Conservation (phyloP, 768 basidiomycete species). For the Lactifluus volemus region DNA sequence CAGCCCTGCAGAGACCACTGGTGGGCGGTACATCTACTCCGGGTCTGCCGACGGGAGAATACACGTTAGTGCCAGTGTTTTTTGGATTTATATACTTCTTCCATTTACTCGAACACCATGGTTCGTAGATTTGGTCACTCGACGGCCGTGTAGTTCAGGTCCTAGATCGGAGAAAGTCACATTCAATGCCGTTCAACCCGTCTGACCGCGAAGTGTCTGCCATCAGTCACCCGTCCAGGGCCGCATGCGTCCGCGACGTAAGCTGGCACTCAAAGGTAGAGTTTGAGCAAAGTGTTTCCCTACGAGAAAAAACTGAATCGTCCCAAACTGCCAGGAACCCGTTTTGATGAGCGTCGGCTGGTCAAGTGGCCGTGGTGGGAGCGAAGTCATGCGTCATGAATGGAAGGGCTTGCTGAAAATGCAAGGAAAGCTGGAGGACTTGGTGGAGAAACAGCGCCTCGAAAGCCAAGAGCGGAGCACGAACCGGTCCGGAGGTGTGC, state of each 20-base stretch:
- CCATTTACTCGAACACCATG: neutral
- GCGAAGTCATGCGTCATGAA: conserved; percentile 84
- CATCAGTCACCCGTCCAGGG: conserved; percentile 26
- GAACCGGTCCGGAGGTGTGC: conserved; percentile 12
- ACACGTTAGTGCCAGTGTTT: conserved; percentile 44
- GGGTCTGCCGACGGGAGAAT: conserved; percentile 81
- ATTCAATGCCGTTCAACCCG: conserved; percentile 66
- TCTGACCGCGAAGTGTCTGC: conserved; percentile 43
- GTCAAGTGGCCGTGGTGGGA: conserved; percentile 57
- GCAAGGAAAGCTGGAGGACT: conserved; percentile 59
- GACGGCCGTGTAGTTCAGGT: conserved; percentile 82
- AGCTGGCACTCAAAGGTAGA: conserved; percentile 83
- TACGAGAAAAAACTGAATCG: neutral
- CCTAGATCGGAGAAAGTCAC: conserved; percentile 67
- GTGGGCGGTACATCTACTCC: conserved; percentile 89
- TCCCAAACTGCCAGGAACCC: conserved; percentile 49
- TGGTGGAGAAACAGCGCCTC: conserved; percentile 45
- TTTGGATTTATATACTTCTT: neutral
- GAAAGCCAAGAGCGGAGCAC: conserved; percentile 27
- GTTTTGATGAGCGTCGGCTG: conserved; percentile 89
- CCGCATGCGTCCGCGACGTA: conserved; percentile 79
- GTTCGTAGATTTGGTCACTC: conserved; percentile 81
- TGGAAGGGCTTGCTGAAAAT: conserved; percentile 89
- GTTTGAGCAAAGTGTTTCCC: neutral
- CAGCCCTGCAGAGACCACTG: conserved; percentile 87